Evolutionary conservation across 1,284 basidiomycete species (phyloP).

Genomic region (Irpex sp.): DNA sequence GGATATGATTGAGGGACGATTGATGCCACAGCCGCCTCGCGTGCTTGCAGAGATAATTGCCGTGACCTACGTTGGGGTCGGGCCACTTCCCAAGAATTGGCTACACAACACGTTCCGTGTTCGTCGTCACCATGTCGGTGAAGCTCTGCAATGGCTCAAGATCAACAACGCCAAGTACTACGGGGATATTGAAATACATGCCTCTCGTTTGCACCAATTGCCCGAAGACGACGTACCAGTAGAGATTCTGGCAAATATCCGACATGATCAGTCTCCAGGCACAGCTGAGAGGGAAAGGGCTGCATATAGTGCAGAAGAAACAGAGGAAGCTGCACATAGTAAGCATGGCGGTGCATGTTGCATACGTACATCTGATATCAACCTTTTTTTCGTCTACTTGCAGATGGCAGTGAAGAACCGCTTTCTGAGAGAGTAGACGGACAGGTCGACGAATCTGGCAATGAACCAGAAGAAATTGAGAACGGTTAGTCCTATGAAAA

Average conservation of each 20-base stretch:
- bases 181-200: slow-evolving; percentile 35
- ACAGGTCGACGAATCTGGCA: no score
- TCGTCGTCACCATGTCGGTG: slow-evolving; percentile 23
- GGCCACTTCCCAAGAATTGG: slow-evolving; percentile 31
- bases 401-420: no score
- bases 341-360: background rate
- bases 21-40: slow-evolving; percentile 37
- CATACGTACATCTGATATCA: no score
- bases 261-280: slow-evolving; percentile 24
- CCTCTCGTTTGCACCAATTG: slow-evolving; percentile 26
- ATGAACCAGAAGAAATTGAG: no score
- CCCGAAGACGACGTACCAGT: slow-evolving; percentile 41
- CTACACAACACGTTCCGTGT: slow-evolving; percentile 32
- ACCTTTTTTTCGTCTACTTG: no score
- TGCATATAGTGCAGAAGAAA: slow-evolving; percentile 29
- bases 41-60: slow-evolving; percentile 40
- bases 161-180: slow-evolving; percentile 42
- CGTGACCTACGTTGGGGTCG: slow-evolving; percentile 40
- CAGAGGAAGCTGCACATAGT: background rate
- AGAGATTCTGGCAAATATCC: slow-evolving; percentile 29
- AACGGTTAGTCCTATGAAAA: no score
- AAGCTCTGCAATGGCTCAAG: slow-evolving; percentile 35
- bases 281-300: slow-evolving; percentile 32
- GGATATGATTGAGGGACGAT: slow-evolving; percentile 36
- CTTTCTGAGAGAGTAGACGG: no score